These are phyloP conservation scores for Hericium erinaceus DNA, from an alignment of 768 basidiomycete genomes.

Conservation along the genomic window DNA sequence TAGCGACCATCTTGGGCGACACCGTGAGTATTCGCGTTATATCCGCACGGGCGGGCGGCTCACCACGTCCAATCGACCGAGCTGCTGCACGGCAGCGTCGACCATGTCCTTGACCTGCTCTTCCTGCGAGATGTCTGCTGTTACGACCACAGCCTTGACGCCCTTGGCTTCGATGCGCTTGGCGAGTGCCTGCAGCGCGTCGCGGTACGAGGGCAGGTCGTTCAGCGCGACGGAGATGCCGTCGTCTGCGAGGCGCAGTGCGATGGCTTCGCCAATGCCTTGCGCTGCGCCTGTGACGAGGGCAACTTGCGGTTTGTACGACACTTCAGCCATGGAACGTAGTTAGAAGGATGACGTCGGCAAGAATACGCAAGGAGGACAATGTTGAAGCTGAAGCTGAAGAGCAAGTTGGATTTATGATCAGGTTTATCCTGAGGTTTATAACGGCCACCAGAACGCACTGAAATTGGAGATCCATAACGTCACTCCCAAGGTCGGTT, in stretches of 20 bases:
- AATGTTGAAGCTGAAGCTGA: too few relatives aligned
- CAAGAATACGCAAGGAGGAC: too few relatives aligned
- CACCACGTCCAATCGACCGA: background rate
- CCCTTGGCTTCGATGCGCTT: background rate
- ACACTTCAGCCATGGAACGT: background rate
- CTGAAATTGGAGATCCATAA: too few relatives aligned
- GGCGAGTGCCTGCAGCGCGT: background rate
- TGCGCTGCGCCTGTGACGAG: slow-evolving; percentile 36
- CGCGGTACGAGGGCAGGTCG: slow-evolving; percentile 17
- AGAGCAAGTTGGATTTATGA: too few relatives aligned
- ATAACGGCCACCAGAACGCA: too few relatives aligned
- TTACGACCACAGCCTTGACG: background rate
- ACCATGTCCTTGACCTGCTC: background rate
- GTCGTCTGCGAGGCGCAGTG: slow-evolving; percentile 35
- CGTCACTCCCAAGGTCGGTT: too few relatives aligned
- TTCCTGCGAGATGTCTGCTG: background rate
- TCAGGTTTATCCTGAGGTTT: too few relatives aligned
- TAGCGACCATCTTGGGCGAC: background rate
- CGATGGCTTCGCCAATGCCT: slow-evolving; percentile 42
- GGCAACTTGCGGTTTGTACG: slow-evolving; percentile 20
- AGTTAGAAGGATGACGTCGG: too few relatives aligned
- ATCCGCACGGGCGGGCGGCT: background rate
- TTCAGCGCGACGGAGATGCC: slow-evolving; percentile 40
- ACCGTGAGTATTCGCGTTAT: background rate
- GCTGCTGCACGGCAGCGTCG: background rate